Conservation (phyloP, 192 early-diverging fungal species). For the Coemansia pectinata region DNA sequence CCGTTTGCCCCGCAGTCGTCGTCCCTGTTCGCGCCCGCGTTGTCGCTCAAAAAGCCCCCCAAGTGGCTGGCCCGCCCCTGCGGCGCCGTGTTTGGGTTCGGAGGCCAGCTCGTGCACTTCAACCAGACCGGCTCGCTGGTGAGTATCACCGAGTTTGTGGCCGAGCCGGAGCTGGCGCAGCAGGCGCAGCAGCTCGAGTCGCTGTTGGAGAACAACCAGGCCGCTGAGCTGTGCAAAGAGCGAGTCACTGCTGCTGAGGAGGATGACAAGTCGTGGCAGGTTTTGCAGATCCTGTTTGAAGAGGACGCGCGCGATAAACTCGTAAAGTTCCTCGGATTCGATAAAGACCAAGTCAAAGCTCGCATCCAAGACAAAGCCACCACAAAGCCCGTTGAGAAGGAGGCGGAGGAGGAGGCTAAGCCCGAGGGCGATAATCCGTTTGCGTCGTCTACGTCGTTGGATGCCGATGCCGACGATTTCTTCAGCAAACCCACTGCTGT, state of each 20-base stretch:
- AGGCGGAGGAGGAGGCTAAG: slow-evolving; percentile 10
- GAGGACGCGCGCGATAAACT: slow-evolving; percentile 76
- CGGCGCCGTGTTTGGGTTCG: slow-evolving; percentile 86
- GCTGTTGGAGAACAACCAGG: slow-evolving; percentile 59
- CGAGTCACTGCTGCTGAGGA: slow-evolving; percentile 34
- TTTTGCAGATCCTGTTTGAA: slow-evolving; percentile 83
- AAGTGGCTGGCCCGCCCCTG: slow-evolving; percentile 93
- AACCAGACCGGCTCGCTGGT: slow-evolving; percentile 51
- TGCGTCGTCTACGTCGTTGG: slow-evolving; percentile 15
- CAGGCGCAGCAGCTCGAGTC: slow-evolving; percentile 73
- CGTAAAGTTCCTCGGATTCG: slow-evolving; percentile 87
- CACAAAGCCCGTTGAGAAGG: background rate
- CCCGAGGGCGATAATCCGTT: slow-evolving; percentile 28
- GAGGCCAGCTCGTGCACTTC: slow-evolving; percentile 85
- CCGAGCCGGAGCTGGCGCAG: slow-evolving; percentile 70
- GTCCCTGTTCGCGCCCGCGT: slow-evolving; percentile 47
- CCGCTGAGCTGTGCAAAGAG: slow-evolving; percentile 54
- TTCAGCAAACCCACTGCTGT: slow-evolving; percentile 39
- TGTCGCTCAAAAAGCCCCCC: slow-evolving; percentile 80
- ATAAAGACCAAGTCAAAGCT: slow-evolving; percentile 42
- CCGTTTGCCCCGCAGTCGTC: slow-evolving; percentile 68
- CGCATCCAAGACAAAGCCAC: slow-evolving; percentile 2
- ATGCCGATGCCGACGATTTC: slow-evolving; percentile 57
- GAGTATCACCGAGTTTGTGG: slow-evolving; percentile 65
- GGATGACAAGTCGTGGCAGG: slow-evolving; percentile 66